Evolutionary conservation across 192 early-diverging fungal species (phyloP).

Genomic region (Backusella westeae): DNA sequence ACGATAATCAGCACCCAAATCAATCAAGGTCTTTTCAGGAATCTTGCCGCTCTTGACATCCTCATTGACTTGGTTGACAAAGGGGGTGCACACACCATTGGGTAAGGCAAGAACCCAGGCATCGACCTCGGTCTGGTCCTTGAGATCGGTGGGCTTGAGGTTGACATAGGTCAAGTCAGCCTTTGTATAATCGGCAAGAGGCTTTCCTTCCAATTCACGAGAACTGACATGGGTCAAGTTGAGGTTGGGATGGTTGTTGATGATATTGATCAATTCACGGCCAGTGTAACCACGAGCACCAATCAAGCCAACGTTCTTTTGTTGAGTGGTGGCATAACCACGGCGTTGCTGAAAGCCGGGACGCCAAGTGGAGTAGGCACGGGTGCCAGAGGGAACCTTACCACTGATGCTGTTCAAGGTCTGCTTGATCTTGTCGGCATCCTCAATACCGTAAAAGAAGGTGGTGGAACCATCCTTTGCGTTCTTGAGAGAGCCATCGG

Average conservation of each 20-base stretch:
- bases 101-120: constrained; percentile 97
- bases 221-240: constrained; percentile 91
- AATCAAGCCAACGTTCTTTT: constrained; percentile 80
- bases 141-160: constrained; percentile 65
- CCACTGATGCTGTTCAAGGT: constrained; percentile 58
- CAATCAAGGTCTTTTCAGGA: constrained; percentile 71
- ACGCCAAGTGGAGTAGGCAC: constrained; percentile 58
- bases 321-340: constrained; percentile 45
- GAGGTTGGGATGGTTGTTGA: constrained; percentile 83
- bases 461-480: constrained; percentile 67
- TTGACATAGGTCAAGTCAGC: constrained; percentile 71
- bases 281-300: constrained; percentile 98
- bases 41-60: constrained; percentile 48
- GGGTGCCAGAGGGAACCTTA: constrained; percentile 42
- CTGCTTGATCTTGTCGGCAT: constrained; percentile 72
- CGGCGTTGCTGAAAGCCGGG: constrained; percentile 42
- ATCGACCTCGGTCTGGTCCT: constrained; percentile 67
- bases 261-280: constrained; percentile 87
- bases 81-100: constrained; percentile 91
- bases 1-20: constrained; percentile 92
- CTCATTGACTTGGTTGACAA: constrained; percentile 75
- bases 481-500: constrained; percentile 79
- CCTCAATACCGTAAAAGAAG: constrained; percentile 94
- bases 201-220: constrained; percentile 90
- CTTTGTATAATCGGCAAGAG: constrained; percentile 76